A percentile compares a stretch with the other conserved stretches of the same genome.
These are phyloP conservation scores for Podospora australis DNA, from an alignment of 495 filamentous ascomycete species.

Conservation along the genomic window DNA sequence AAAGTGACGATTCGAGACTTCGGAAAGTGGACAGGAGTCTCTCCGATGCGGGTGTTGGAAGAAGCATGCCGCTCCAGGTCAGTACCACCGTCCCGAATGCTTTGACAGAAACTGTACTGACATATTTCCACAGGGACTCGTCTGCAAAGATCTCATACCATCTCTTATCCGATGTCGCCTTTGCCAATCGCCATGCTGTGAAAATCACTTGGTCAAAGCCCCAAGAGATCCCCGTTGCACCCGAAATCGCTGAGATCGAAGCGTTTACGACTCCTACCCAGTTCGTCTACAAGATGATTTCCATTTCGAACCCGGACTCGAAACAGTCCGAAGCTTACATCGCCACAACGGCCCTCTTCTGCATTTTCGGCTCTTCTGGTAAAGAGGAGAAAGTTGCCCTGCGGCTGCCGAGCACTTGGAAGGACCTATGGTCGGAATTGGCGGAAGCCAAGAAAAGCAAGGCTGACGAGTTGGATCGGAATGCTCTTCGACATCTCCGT, in stretches of 20 bases:
- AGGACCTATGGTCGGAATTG: constrained; percentile 80
- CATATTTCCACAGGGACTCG: no score
- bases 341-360: constrained; percentile 73
- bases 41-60: constrained; percentile 66
- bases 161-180: constrained; percentile 61
- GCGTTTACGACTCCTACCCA: constrained; percentile 34
- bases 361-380: constrained; percentile 64
- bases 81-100: no score
- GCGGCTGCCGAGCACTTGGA: constrained; percentile 70
- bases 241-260: constrained; percentile 38
- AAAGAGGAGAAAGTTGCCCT: constrained; percentile 84
- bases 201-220: constrained; percentile 74
- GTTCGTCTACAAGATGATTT: constrained; percentile 61
- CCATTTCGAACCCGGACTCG: constrained; percentile 64
- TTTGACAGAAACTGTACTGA: no score
- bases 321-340: constrained; percentile 84
- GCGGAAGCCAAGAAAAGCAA: constrained; percentile 60
- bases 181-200: constrained; percentile 67
- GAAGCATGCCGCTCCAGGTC: constrained; percentile 81
- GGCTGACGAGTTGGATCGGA: constrained; percentile 61
- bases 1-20: constrained; percentile 68
- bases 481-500: constrained; percentile 54
- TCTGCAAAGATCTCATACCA: constrained; percentile 57
- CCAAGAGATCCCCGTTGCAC: constrained; percentile 49
- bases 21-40: constrained; percentile 68